These are phyloP conservation scores for Colletotrichum echinochloae DNA, from an alignment of 2,329 filamentous ascomycete species.

Conservation along the genomic window DNA sequence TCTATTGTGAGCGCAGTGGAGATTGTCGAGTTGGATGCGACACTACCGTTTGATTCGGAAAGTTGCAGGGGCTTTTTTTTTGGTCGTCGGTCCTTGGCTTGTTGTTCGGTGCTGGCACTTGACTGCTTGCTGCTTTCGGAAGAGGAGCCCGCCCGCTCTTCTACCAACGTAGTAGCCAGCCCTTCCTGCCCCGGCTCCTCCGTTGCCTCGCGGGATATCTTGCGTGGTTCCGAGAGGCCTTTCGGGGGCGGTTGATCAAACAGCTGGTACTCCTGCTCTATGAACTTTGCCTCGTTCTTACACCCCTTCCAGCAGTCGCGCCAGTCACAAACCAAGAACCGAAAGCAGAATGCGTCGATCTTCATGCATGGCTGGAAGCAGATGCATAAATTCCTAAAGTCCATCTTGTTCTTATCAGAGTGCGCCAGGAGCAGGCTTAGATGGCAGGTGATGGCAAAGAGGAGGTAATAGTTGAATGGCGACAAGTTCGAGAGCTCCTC, in stretches of 20 bases:
- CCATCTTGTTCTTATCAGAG: conserved; percentile 98
- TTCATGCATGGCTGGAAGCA: conserved; percentile 98
- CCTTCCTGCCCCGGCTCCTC: conserved; percentile 41
- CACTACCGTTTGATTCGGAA: conserved; percentile 58
- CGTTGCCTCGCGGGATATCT: conserved; percentile 37
- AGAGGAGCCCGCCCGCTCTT: conserved; percentile 60
- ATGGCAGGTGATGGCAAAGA: conserved; percentile 97
- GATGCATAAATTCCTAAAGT: conserved; percentile 93
- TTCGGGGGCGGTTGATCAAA: conserved; percentile 69
- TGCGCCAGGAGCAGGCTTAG: conserved; percentile 91
- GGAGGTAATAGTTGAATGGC: conserved; percentile 96
- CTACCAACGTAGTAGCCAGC: conserved; percentile 44
- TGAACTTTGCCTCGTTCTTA: conserved; percentile 85
- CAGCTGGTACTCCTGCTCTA: conserved; percentile 74
- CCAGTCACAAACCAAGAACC: conserved; percentile 95
- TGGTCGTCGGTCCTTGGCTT: conserved; percentile 49
- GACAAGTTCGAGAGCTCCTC: conserved; percentile 95
- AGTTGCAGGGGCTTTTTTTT: conserved; percentile 59
- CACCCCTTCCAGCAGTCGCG: conserved; percentile 97
- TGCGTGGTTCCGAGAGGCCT: conserved; percentile 55
- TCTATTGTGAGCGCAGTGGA: conserved; percentile 61
- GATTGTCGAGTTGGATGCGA: conserved; percentile 57
- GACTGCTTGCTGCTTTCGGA: conserved; percentile 73
- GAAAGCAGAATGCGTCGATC: conserved; percentile 94
- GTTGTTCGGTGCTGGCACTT: conserved; percentile 46